Evolutionary conservation across 1,139 yeast genomes (phyloP), one percentile per base, ranked within the genome.

Genomic region (Pneumocystis sp.): DNA sequence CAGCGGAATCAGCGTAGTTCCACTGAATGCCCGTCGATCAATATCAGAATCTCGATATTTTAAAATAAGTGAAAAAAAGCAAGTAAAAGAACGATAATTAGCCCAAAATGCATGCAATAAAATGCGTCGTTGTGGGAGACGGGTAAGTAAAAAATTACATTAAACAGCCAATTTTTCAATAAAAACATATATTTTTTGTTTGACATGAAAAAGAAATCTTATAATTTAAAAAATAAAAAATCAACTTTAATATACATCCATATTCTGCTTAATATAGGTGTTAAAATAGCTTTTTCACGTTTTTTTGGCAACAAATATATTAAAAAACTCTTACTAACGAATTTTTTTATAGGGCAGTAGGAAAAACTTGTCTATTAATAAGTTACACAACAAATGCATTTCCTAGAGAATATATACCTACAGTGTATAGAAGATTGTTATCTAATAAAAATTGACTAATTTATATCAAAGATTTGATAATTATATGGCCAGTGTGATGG

Each of bases 61-160:
- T 50, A 15, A 50, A 40, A 40, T 40, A 40, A 10, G 12, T 19
- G 15, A 21, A 15, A 12, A 12, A 50, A 21, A 25, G 34, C 5
- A 8, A 8, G 2, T 1, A 25, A 50, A 25, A 25, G 5, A 3
- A 19, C 15, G 1, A 7, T 10, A 2, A 50, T 50, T 10, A 7
- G 3, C 15, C 8, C n/a, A 15, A 25, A 50, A 87, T 89, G 96
- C 86, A 93, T 80, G 86, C 96, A 69, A 89, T 91, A 74, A 91
- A 91, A 76, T 89, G 96, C 71, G 97, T 91, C 59, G 96, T 91
- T 65, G 95, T 91, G 60, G 97, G 97, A 70, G 97, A 91, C 74
- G 97, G 95, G 81, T 78, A 69, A 50, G 57, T 25, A 12, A 50
- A 50, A 15, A 50, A 50, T n/a, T 5, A 21, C n/a, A 3, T 12